Base-by-base conservation (phyloP, 2,329 filamentous ascomycete genomes). In the Aureobasidium subglaciale region DNA sequence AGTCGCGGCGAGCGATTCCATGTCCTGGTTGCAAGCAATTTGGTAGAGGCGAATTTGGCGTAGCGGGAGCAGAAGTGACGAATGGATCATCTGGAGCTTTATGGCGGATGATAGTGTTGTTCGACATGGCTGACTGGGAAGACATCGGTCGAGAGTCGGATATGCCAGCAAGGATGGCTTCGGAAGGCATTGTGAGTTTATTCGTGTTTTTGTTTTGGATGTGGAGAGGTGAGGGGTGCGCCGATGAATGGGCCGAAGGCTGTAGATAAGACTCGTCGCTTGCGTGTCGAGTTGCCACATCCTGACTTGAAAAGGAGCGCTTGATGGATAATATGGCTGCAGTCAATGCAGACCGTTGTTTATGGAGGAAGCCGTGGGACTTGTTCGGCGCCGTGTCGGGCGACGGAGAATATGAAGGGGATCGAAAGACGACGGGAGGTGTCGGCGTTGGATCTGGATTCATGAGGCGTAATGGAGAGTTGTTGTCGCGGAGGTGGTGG, bases 391-490 rank as follows among this genome's bases (percentile, higher is more conserved):
- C 34, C 22, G 50, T 2, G 13, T 30, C 65, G 59, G 57, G 56
- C 38, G 53, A 55, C 25, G 45, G 38, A 2, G 43, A 46, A 16
- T 43, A 45, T 2, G 59, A 49, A 18, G 53, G 58, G 20, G 60
- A 45, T 18, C 40, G 22, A 2, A 41, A 16, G 2, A 24, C 9
- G 16, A 41, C 13, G 6, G 48, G 48, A 29, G 40, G 34, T 6
- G 53, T 45, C 5, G 52, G 50, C 11, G 56, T 48, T 29, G 57
- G 56, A 42, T 69, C 67, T 18, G 66, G 66, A 42, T 70, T 70
- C 40, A 63, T 63, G 3, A 69, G 64, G n/a, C 64, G 64, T 16
- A 69, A 61, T 22, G 48, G 55, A 11, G 42, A 46, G 20, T 18
- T 13, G 6, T 29, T 24, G 8, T 55, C 30, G 7, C 68, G 67